Evolutionary conservation across 2,329 filamentous ascomycete species (phyloP).

Genomic region (Cytospora mali): DNA sequence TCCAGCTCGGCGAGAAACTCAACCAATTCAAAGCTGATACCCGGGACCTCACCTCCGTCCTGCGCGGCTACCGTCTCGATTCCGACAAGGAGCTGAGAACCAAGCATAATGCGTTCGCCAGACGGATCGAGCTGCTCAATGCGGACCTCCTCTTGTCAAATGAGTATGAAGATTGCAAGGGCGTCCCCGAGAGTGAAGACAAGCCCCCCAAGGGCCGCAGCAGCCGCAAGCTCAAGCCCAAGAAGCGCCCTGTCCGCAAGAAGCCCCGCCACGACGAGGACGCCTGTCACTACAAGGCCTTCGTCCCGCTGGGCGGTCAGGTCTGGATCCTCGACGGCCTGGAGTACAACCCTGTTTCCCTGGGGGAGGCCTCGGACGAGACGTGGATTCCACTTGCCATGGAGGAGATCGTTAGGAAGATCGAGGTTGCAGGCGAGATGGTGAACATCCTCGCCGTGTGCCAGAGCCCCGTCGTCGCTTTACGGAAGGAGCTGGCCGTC

Average conservation of each 20-base stretch:
- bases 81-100: constrained; percentile 75
- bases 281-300: constrained; percentile 87
- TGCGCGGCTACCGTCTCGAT: constrained; percentile 76
- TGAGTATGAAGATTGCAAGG: constrained; percentile 48
- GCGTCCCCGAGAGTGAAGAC: constrained; percentile 36
- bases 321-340: constrained; percentile 92
- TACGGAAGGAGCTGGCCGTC: constrained; percentile 50
- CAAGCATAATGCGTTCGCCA: constrained; percentile 86
- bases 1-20: constrained; percentile 72
- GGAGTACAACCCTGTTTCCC: constrained; percentile 67
- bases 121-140: constrained; percentile 75
- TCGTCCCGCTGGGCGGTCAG: constrained; percentile 69
- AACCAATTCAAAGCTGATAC: constrained; percentile 74
- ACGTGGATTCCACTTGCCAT: constrained; percentile 71
- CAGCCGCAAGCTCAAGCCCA: constrained; percentile 30
- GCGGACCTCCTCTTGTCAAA: constrained; percentile 68
- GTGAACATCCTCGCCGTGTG: constrained; percentile 80
- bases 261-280: constrained; percentile 55
- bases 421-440: constrained; percentile 66
- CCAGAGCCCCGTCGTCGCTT: constrained; percentile 60
- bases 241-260: constrained; percentile 37
- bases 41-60: constrained; percentile 65
- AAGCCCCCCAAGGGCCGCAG: not conserved
- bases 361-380: constrained; percentile 55
- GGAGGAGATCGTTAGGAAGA: constrained; percentile 65